Conservation (phyloP, 495 filamentous ascomycete species). For the Xylaria curta region DNA sequence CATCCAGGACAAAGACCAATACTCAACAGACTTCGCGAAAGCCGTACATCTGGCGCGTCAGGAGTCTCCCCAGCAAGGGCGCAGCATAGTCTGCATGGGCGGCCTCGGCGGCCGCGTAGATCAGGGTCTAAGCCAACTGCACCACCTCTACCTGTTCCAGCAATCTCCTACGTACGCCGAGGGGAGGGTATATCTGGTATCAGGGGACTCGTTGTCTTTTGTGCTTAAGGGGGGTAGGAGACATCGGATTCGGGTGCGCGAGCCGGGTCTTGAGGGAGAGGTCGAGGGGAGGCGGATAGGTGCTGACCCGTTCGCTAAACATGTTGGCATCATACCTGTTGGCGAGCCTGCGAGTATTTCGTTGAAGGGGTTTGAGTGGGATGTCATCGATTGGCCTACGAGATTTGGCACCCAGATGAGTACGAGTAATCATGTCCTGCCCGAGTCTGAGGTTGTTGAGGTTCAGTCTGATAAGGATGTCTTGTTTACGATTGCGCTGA, state of each 20-base stretch:
- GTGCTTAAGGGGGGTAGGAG: conserved; percentile 66
- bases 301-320: conserved; percentile 60
- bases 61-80: conserved; percentile 30
- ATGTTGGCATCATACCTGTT: conserved; percentile 86
- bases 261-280: conserved; percentile 40
- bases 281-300: no score
- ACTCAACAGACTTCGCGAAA: conserved; percentile 76
- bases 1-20: conserved; percentile 73
- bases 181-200: conserved; percentile 71
- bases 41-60: conserved; percentile 60
- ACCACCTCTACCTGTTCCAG: conserved; percentile 73
- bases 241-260: conserved; percentile 71
- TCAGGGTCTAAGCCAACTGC: conserved; percentile 86
- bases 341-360: conserved; percentile 74
- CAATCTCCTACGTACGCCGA: conserved; percentile 49
- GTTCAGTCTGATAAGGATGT: conserved; percentile 71
- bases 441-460: conserved; percentile 56
- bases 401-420: conserved; percentile 84
- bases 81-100: conserved; percentile 73
- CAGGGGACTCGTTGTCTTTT: conserved; percentile 79
- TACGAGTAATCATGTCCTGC: conserved; percentile 87
- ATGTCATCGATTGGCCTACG: conserved; percentile 80
- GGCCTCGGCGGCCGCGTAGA: conserved; percentile 89
- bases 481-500: conserved; percentile 84
- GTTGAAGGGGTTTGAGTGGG: conserved; percentile 86